phyloP scores from a whole-genome alignment of 2,329 filamentous ascomycete genomes.

The Sodiomyces alkalinus region DNA sequence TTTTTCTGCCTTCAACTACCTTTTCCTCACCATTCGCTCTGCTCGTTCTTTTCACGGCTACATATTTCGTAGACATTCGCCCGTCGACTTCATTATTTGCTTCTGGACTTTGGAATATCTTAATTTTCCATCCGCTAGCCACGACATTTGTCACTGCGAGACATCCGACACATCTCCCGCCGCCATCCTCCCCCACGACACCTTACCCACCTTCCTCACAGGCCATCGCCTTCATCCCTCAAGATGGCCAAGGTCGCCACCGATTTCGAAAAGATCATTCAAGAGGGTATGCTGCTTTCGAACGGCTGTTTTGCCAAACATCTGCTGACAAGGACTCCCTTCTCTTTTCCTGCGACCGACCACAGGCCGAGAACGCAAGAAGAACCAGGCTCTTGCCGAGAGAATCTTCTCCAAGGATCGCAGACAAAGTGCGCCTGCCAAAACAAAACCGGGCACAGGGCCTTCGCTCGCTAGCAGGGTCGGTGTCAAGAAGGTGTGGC shows the following conservation, averaged over 20 bases:
- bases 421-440: slow-evolving; percentile 38
- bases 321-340: not conserved
- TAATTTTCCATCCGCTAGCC: too few relatives aligned
- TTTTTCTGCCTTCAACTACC: too few relatives aligned
- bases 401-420: slow-evolving; percentile 53
- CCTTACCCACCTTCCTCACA: too few relatives aligned
- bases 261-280: slow-evolving; percentile 40
- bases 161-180: too few relatives aligned
- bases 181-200: too few relatives aligned
- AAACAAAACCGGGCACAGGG: slow-evolving; percentile 26
- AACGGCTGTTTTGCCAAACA: not conserved
- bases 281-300: slow-evolving; percentile 24
- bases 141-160: too few relatives aligned
- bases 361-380: slow-evolving; percentile 51
- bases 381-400: slow-evolving; percentile 55
- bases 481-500: slow-evolving; percentile 53
- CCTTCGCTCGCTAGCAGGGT: slow-evolving; percentile 56
- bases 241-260: slow-evolving; percentile 27
- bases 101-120: too few relatives aligned
- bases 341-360: too few relatives aligned
- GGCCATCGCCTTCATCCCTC: not conserved
- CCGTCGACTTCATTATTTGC: too few relatives aligned
- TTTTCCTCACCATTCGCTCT: too few relatives aligned
- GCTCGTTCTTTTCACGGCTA: too few relatives aligned
- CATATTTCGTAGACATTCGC: too few relatives aligned